Evolutionary conservation across 2,329 filamentous ascomycete species (phyloP).

Genomic region (Colletotrichum paranaense): DNA sequence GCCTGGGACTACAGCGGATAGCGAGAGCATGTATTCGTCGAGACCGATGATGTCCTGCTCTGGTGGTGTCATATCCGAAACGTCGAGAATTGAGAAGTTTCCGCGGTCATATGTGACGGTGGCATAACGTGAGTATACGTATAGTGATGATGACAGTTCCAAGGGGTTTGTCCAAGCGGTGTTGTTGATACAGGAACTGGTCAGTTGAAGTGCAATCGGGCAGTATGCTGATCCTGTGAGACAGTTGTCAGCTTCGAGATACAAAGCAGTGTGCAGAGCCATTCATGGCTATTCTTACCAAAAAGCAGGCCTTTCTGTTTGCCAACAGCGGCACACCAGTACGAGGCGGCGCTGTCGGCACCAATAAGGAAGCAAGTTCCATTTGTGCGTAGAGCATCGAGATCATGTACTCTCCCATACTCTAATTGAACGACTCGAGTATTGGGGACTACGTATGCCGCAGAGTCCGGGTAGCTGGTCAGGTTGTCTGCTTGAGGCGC

Average conservation of each 20-base stretch:
- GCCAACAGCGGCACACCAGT: slow-evolving; percentile 22
- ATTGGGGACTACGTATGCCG: slow-evolving; percentile 14
- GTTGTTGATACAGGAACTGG: slow-evolving; percentile 14
- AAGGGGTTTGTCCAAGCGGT: slow-evolving; percentile 16
- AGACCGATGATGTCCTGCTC: slow-evolving; percentile 12
- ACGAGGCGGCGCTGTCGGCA: slow-evolving; percentile 19
- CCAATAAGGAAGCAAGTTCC: slow-evolving; percentile 23
- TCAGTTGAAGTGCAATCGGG: slow-evolving; percentile 19
- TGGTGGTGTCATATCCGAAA: slow-evolving; percentile 17
- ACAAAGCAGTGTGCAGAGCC: background rate
- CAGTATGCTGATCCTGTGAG: slow-evolving; percentile 24
- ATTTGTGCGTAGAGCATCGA: background rate
- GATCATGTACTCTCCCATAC: slow-evolving; percentile 21
- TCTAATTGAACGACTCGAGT: slow-evolving; percentile 19
- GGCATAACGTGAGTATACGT: slow-evolving; percentile 18
- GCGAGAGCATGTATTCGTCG: slow-evolving; percentile 23
- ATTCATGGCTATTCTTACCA: slow-evolving; percentile 3
- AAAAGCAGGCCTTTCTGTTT: slow-evolving; percentile 6
- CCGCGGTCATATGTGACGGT: slow-evolving; percentile 30
- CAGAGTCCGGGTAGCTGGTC: background rate
- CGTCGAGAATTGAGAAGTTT: slow-evolving; percentile 29
- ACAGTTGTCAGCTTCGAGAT: background rate
- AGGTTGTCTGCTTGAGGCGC: slow-evolving; percentile 24
- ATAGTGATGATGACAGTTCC: slow-evolving; percentile 15
- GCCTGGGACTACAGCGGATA: slow-evolving; percentile 23